Percentiles rank a stretch among this genome's conserved stretches.
phyloP scores from a whole-genome alignment of 2,329 filamentous ascomycete species.

The Dendrostoma leiphaemia region DNA sequence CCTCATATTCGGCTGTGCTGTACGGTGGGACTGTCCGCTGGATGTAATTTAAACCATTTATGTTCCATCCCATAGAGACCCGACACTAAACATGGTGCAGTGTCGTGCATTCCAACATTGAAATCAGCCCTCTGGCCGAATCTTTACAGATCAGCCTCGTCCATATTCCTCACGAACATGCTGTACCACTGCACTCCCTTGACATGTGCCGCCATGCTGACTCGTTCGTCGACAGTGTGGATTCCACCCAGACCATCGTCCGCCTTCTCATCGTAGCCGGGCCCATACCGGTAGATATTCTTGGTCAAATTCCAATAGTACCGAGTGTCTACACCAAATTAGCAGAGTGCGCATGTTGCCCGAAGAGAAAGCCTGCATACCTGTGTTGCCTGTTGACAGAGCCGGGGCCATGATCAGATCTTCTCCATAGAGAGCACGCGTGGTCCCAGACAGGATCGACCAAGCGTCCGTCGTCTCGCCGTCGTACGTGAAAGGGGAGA shows the following conservation, averaged over 20 bases:
- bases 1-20: too few relatives aligned
- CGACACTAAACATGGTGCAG: too few relatives aligned
- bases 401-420: conserved; percentile 53
- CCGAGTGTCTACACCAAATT: conserved; percentile 40
- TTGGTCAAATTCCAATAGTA: conserved; percentile 46
- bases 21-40: too few relatives aligned
- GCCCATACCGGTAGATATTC: conserved; percentile 49
- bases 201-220: conserved; percentile 34
- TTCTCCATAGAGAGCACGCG: conserved; percentile 45
- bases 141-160: conserved; percentile 33
- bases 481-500: conserved; percentile 42
- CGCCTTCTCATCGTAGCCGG: conserved; percentile 33
- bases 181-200: conserved; percentile 36
- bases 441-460: conserved; percentile 51
- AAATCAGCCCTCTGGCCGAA: too few relatives aligned
- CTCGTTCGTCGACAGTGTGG: conserved; percentile 41
- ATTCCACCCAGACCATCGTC: conserved; percentile 28
- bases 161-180: conserved; percentile 40
- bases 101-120: too few relatives aligned
- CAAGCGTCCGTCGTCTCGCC: conserved; percentile 41
- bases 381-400: conserved; percentile 45
- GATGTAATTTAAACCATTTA: too few relatives aligned
- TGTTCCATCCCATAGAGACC: too few relatives aligned
- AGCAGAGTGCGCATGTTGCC: neutral
- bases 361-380: neutral